Base-by-base conservation (phyloP, 2,329 filamentous ascomycete species). In the Stylonectria norvegica region DNA sequence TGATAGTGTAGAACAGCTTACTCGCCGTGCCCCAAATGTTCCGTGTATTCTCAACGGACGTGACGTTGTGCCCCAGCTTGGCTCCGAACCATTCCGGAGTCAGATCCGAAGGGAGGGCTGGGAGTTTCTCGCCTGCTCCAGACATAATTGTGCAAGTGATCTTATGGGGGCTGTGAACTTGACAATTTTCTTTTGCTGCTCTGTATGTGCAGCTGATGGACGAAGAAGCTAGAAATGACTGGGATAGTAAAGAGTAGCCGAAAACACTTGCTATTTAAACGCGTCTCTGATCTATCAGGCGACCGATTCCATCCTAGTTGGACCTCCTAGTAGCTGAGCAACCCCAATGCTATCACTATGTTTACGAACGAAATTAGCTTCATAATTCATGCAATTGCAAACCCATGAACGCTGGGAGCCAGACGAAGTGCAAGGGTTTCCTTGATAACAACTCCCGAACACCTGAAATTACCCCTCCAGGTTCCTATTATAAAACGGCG, bases 21-120 rank as follows among this genome's bases (percentile, higher is more conserved):
- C 53, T 56, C 1, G 55, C 56, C 5, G 56, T 60, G 15, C 53
- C 57, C 52, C 52, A 54, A 25, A 59, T 58, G 18, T 39, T 56
- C 14, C 40, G 42, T 8, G 53, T 58, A n/a, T 55, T 55, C 34
- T 56, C 45, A 22, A 42, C 34, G 1, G 50, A 50, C 22, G 49
- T 50, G 30, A 59, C 27, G 20, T 49, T 36, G 25, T 50, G 42
- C 0, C 48, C 50, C 3, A 55, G 43, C 27, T 50, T 54, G 19
- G 29, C 20, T n/a, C 48, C 42, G 7, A 59, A 45, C 56, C 57
- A 59, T 20, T 53, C 38, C 0, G 47, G 25, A 1, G 52, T 58
- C 5, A 58, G 18, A 3, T 48, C 53, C n/a, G 36, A 36, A 1
- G 48, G 53, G 10, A 56, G 42, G 15, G 34, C 17, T 5, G 56